Percentiles rank a stretch among this genome's conserved stretches.
Evolutionary conservation across 2,329 filamentous ascomycete genomes (phyloP).

Genomic region (Scedosporium minutisporum): DNA sequence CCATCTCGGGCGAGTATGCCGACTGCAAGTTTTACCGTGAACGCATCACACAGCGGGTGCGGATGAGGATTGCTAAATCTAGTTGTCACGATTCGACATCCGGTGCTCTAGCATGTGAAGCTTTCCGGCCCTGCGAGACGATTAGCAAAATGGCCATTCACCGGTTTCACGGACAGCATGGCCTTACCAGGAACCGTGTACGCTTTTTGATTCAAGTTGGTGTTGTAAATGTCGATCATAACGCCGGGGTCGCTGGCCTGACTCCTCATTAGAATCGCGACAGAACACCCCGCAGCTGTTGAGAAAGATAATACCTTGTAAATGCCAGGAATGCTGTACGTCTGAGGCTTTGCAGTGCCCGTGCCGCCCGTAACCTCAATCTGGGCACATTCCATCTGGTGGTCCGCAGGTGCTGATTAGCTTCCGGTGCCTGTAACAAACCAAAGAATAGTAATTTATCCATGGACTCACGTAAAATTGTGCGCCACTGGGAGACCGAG

Average conservation of each 20-base stretch:
- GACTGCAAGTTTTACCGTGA: no score
- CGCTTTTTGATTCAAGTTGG: background rate
- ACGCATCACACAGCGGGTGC: no score
- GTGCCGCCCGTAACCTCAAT: conserved; percentile 24
- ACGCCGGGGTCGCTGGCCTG: conserved; percentile 24
- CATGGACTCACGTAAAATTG: conserved; percentile 28
- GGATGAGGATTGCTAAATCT: no score
- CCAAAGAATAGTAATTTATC: background rate
- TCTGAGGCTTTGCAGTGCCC: conserved; percentile 14
- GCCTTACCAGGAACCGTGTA: conserved; percentile 20
- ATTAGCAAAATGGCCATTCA: background rate
- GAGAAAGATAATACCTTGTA: conserved; percentile 17
- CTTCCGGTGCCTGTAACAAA: no score
- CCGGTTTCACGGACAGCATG: background rate
- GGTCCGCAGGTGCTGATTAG: conserved; percentile 4
- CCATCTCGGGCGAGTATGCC: no score
- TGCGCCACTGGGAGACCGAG: conserved; percentile 29
- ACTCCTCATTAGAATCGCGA: background rate
- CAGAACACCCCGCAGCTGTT: no score
- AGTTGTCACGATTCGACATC: no score
- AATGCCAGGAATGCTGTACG: conserved; percentile 17
- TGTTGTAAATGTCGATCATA: conserved; percentile 24
- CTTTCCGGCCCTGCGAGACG: no score
- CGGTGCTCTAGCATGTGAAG: no score
- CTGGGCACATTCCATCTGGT: conserved; percentile 27